Percentiles rank a stretch among this genome's conserved stretches.
phyloP scores from a whole-genome alignment of 1,284 basidiomycete species.

The Malassezia arunalokei region DNA sequence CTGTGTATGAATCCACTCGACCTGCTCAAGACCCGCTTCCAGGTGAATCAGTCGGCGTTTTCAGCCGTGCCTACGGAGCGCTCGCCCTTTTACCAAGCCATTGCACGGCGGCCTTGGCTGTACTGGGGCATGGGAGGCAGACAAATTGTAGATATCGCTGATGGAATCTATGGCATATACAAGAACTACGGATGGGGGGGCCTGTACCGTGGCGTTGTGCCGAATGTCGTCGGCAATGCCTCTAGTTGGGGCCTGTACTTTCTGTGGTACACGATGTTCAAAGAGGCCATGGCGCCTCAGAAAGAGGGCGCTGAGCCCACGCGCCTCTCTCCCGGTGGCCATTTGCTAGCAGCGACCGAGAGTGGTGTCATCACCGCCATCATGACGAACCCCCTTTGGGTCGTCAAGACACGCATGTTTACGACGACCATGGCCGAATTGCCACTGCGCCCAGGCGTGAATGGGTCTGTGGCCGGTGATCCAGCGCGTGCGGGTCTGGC shows the following conservation, averaged over 20 bases:
- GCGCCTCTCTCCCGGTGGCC: constrained; percentile 60
- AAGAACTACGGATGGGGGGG: constrained; percentile 67
- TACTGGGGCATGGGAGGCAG: constrained; percentile 30
- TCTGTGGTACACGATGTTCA: constrained; percentile 94
- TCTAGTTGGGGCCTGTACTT: constrained; percentile 96
- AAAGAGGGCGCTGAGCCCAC: constrained; percentile 3
- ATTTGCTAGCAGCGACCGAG: constrained; percentile 81
- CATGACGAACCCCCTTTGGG: constrained; percentile 96
- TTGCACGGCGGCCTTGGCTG: constrained; percentile 15
- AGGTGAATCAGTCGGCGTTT: constrained; percentile 50
- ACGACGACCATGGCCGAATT: constrained; percentile 56
- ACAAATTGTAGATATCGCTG: constrained; percentile 60
- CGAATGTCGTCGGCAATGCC: constrained; percentile 92
- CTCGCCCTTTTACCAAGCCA: constrained; percentile 3
- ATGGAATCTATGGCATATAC: constrained; percentile 62
- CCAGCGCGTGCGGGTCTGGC: constrained; percentile 6
- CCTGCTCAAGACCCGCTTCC: constrained; percentile 86
- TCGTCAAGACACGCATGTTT: constrained; percentile 95
- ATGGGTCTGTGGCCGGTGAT: not conserved
- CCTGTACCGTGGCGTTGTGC: constrained; percentile 75
- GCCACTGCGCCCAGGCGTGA: constrained; percentile 4
- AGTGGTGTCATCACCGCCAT: constrained; percentile 83
- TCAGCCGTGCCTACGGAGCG: not conserved
- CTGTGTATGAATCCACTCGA: constrained; percentile 97
- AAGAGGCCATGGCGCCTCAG: constrained; percentile 50